A percentile compares a stretch with the other conserved stretches of the same genome.
Conservation (phyloP, 2,329 filamentous ascomycete genomes). For the Colletotrichum somersetense region DNA sequence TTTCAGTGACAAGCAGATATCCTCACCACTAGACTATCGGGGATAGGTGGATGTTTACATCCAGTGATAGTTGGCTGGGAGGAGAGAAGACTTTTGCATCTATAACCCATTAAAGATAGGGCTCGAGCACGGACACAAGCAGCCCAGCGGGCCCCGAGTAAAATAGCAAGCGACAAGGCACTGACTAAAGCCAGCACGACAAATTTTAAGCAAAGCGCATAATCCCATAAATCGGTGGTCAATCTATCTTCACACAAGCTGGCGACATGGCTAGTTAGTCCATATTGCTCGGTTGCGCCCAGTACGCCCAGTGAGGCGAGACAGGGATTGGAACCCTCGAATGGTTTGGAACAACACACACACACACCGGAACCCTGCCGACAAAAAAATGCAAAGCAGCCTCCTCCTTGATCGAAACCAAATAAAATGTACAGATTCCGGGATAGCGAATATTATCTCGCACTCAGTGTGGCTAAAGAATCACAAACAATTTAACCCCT, state of each 20-base stretch:
- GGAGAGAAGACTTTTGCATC: not conserved
- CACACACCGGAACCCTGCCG: not conserved
- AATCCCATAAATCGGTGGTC: not conserved
- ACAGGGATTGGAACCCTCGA: not conserved
- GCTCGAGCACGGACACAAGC: too few relatives aligned
- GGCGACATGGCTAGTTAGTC: not conserved
- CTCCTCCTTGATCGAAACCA: not conserved
- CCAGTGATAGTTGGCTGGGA: not conserved
- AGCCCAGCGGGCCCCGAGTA: not conserved
- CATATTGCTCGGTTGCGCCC: not conserved
- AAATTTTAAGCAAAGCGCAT: not conserved
- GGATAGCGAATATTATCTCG: not conserved
- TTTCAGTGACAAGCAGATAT: not conserved
- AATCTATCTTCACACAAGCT: not conserved
- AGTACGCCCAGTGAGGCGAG: not conserved
- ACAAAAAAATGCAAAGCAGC: not conserved
- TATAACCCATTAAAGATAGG: not conserved
- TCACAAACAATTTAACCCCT: not conserved
- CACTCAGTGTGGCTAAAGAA: not conserved
- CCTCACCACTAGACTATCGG: conserved; percentile 1
- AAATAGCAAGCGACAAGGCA: not conserved
- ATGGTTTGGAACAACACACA: not conserved
- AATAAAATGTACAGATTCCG: not conserved
- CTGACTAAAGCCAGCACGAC: not conserved
- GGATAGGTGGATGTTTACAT: not conserved